Evolutionary conservation across 73 alveolate species (phyloP), one percentile per base, ranked within the genome.

Genomic region (Symbiodinium natans): DNA sequence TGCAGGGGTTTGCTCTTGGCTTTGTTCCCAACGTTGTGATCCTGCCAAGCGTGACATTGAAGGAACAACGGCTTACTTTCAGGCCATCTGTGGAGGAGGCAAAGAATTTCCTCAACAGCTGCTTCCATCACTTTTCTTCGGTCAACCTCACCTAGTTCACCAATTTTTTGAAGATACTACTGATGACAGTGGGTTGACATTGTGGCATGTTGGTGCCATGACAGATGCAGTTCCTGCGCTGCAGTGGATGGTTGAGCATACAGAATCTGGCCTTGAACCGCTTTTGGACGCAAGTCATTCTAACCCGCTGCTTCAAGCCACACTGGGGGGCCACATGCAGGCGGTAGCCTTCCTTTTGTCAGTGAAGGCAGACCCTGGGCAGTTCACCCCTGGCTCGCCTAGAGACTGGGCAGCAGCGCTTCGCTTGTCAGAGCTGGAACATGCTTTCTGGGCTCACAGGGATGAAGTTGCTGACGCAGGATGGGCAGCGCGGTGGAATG

Each of bases 201-300:
- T 63, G 38, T 63, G 80, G 80, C 80, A 63, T 63, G 80, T n/a
- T 27, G 80, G 36, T 63, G 80, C 80, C 36, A 63, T 63, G 80
- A 63, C 31, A 27, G 33, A 63, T 1, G 80, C 80, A 13, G 80
- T 63, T 63, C 38, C 80, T 63, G 80, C 80, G 17, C 36, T 63
- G 80, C 36, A 63, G 80, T 63, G 80, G 80, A 63, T 63, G 80
- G 39, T 63, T 19, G 36, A 63, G 36, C 80, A 63, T 63, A 36
- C 80, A 25, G 40, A 63, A 63, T 23, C 21, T 36, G 17, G 17
- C 33, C 33, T n/a, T 63, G 38, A 63, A 3, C 29, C 27, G 11
- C 31, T 63, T 31, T 36, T 25, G 9, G 33, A 2, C 17, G 38
- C 10, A 2, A 29, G 29, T 17, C 17, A 63, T 23, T 31, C 36